Conservation (phyloP, 495 filamentous ascomycete species). For the Paragyromitra xinjiangensis region DNA sequence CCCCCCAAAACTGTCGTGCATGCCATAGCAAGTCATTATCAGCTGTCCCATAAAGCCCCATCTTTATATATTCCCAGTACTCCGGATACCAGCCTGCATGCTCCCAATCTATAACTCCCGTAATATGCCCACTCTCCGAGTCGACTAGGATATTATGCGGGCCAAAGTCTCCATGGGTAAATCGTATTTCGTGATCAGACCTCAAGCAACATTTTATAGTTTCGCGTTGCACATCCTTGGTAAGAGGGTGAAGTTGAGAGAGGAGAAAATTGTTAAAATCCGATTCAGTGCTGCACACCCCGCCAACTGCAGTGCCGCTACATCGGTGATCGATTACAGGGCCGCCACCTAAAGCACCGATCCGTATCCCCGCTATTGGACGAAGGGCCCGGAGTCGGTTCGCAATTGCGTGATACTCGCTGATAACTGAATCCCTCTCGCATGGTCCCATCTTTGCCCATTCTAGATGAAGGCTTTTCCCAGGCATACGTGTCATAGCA, state of each 20-base stretch:
- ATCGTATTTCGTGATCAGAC: neutral
- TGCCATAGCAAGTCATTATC: conserved; percentile 2
- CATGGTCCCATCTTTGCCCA: too few species aligned
- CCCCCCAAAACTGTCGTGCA: neutral
- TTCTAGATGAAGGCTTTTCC: too few species aligned
- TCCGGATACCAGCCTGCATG: conserved; percentile 3
- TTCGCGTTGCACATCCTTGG: neutral
- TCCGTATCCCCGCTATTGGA: neutral
- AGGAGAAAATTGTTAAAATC: neutral
- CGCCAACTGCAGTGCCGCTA: neutral
- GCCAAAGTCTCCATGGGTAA: neutral
- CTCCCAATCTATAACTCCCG: neutral
- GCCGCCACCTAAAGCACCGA: neutral
- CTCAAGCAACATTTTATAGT: neutral
- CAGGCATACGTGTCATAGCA: too few species aligned
- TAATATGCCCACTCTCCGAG: neutral
- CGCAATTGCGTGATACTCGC: neutral
- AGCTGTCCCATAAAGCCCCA: neutral
- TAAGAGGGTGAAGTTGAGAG: neutral
- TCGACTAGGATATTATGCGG: neutral
- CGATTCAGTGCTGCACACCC: neutral
- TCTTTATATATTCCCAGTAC: neutral
- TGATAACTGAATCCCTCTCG: neutral
- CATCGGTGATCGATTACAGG: conserved; percentile 2
- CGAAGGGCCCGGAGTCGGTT: neutral